Percentiles rank a stretch among this genome's conserved stretches.
Conservation (phyloP, 2,329 filamentous ascomycete genomes). For the Rhynchosporium secalis region DNA sequence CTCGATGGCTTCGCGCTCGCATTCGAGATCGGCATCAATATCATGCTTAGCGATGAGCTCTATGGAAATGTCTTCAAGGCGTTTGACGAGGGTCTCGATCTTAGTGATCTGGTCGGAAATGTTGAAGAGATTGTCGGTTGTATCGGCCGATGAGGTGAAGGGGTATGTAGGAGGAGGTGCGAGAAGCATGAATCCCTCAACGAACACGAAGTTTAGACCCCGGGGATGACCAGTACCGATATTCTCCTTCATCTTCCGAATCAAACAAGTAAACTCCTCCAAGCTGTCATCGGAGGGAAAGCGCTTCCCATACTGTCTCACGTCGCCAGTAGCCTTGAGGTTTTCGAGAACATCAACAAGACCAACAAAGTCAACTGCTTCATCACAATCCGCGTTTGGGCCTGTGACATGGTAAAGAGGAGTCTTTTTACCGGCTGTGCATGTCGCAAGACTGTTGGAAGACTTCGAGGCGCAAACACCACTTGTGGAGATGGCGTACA, state of each 20-base stretch:
- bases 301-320: background rate
- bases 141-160: background rate
- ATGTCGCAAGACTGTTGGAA: background rate
- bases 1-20: slow-evolving; percentile 9
- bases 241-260: background rate
- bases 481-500: slow-evolving; percentile 7
- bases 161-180: background rate
- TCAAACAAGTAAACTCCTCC: background rate
- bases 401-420: slow-evolving; percentile 15
- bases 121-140: background rate
- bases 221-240: background rate
- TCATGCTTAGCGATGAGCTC: background rate
- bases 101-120: background rate
- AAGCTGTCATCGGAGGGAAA: background rate
- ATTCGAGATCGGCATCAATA: background rate
- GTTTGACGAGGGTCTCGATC: background rate
- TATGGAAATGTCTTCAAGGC: background rate
- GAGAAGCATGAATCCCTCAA: slow-evolving; percentile 30
- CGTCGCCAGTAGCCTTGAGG: slow-evolving; percentile 2
- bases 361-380: slow-evolving; percentile 26
- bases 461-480: background rate
- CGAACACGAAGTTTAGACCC: slow-evolving; percentile 19
- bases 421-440: background rate
- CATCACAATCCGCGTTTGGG: slow-evolving; percentile 26
- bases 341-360: slow-evolving; percentile 15